Percentiles rank a stretch among this genome's conserved stretches.
Evolutionary conservation across 495 filamentous ascomycete species (phyloP).

Genomic region (Podospora pseudopauciseta): DNA sequence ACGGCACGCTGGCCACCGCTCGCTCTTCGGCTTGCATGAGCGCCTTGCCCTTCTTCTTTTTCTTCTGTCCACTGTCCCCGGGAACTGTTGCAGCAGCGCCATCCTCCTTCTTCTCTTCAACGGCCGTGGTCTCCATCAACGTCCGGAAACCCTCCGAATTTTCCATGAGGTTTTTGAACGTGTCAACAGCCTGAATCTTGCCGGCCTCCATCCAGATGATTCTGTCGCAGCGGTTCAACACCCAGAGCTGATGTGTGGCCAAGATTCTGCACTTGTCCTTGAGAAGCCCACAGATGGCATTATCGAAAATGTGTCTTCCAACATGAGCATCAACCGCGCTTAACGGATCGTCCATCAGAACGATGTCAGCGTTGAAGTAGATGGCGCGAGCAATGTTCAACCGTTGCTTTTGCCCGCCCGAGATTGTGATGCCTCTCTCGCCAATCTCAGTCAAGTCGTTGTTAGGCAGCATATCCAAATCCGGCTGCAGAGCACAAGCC

Average conservation of each 20-base stretch:
- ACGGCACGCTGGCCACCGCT: conserved; percentile 74
- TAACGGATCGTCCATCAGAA: conserved; percentile 81
- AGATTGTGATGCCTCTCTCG: conserved; percentile 75
- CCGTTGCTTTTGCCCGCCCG: conserved; percentile 80
- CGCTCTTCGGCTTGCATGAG: conserved; percentile 93
- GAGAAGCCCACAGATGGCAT: conserved; percentile 85
- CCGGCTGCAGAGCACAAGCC: conserved; percentile 64
- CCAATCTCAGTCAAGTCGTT: conserved; percentile 75
- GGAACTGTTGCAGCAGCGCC: conserved; percentile 39
- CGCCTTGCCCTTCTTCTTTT: conserved; percentile 58
- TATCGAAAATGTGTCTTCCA: conserved; percentile 91
- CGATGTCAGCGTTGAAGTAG: conserved; percentile 76
- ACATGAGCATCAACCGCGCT: conserved; percentile 84
- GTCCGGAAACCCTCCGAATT: conserved; percentile 69
- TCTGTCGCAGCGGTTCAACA: conserved; percentile 82
- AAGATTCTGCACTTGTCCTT: conserved; percentile 86
- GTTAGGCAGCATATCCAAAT: conserved; percentile 72
- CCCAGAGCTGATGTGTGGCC: conserved; percentile 92
- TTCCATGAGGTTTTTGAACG: conserved; percentile 79
- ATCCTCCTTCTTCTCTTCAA: conserved; percentile 62
- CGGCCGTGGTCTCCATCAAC: conserved; percentile 77
- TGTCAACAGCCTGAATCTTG: conserved; percentile 75
- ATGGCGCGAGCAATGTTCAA: conserved; percentile 82
- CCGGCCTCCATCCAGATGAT: conserved; percentile 91
- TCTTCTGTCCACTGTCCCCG: conserved; percentile 51